These are phyloP conservation scores for Solanum sparsipilum DNA, from an alignment of 257 asterid genomes.

Conservation along the genomic window DNA sequence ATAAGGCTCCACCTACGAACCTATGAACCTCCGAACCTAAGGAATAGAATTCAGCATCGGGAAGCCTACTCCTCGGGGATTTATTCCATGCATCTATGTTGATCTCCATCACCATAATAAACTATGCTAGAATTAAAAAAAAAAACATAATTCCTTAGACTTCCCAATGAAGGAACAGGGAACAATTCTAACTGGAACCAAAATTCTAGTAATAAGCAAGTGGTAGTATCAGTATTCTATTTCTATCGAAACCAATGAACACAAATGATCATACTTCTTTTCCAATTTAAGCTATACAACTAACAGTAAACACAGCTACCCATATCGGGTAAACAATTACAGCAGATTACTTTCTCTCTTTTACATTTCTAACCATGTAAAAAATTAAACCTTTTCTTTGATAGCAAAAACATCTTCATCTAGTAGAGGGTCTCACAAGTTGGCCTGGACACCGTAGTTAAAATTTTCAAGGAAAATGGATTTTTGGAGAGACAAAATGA, in stretches of 20 bases:
- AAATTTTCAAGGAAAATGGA: no score
- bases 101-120: background rate
- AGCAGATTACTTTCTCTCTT: background rate
- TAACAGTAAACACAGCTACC: background rate
- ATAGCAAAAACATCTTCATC: background rate
- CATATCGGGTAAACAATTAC: background rate
- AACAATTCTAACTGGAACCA: background rate
- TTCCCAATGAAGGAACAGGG: background rate
- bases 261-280: background rate
- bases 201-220: background rate
- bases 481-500: background rate
- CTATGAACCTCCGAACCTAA: no score
- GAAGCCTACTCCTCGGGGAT: no score
- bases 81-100: background rate
- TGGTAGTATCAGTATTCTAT: background rate
- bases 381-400: background rate
- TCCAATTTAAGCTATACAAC: background rate
- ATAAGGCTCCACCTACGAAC: no score
- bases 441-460: fast-evolving
- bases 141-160: background rate
- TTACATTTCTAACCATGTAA: background rate
- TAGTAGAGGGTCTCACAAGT: background rate
- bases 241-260: background rate
- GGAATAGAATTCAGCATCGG: no score
- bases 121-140: background rate